These are phyloP conservation scores for Clathrus columnatus DNA, from an alignment of 768 basidiomycete genomes.

Conservation along the genomic window DNA sequence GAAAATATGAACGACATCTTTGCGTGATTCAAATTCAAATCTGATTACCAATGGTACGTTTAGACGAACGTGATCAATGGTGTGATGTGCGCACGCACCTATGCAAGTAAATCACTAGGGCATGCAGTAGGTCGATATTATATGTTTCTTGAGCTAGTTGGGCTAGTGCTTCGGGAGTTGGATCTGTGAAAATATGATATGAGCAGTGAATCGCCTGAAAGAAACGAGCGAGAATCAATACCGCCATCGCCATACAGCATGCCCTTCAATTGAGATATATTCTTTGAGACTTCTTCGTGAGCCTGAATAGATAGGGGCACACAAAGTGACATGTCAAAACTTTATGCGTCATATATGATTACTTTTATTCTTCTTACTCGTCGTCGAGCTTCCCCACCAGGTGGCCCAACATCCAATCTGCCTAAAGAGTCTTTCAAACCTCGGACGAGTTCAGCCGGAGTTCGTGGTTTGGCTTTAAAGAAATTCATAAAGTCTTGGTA, in stretches of 20 bases:
- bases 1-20: conserved; percentile 79
- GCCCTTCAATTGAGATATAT: conserved; percentile 82
- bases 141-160: conserved; percentile 97
- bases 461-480: conserved; percentile 86
- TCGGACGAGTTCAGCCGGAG: conserved; percentile 81
- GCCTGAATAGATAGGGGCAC: conserved; percentile 40
- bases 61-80: conserved; percentile 73
- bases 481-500: conserved; percentile 73
- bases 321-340: conserved; percentile 4
- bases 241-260: conserved; percentile 86
- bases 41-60: conserved; percentile 75
- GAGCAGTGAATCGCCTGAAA: conserved; percentile 1
- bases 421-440: conserved; percentile 72
- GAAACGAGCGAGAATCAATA: conserved; percentile 25
- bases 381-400: conserved; percentile 66
- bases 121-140: conserved; percentile 76
- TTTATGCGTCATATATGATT: background rate
- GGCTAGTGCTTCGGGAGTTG: conserved; percentile 81
- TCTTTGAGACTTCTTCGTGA: conserved; percentile 82
- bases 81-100: conserved; percentile 44
- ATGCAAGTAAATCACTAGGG: conserved; percentile 74
- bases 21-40: conserved; percentile 91
- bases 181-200: conserved; percentile 38
- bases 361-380: conserved; percentile 46
- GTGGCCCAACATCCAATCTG: conserved; percentile 63